phyloP scores from a whole-genome alignment of 148 eudicot genomes.

The Camellia lanceoleosa region DNA sequence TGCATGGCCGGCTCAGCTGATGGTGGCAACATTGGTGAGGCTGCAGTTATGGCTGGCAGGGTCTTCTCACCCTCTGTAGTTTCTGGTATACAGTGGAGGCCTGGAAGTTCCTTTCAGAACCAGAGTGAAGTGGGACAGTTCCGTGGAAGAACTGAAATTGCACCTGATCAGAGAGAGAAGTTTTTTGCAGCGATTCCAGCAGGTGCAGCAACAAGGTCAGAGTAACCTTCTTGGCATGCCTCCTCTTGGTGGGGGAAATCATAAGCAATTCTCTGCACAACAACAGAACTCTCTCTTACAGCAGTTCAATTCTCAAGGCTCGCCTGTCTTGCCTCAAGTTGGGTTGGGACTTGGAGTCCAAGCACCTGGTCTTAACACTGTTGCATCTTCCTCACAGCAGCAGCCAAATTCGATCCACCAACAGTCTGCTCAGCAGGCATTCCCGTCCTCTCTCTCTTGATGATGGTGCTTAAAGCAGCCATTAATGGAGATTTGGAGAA shows the following conservation, averaged over 20 bases:
- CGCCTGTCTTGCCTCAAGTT: slow-evolving; percentile 61
- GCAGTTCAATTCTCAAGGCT: slow-evolving; percentile 88
- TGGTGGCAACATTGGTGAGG: slow-evolving; percentile 45
- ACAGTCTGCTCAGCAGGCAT: slow-evolving; percentile 57
- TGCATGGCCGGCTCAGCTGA: slow-evolving; percentile 35
- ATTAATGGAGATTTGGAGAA: too few species aligned
- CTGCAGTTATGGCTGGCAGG: slow-evolving; percentile 58
- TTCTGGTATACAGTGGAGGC: slow-evolving; percentile 95
- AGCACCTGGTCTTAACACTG: slow-evolving; percentile 52
- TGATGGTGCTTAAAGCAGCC: too few species aligned
- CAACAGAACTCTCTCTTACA: slow-evolving; percentile 76
- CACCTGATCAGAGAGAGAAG: slow-evolving; percentile 96
- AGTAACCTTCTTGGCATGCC: slow-evolving; percentile 75
- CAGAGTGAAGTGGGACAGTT: slow-evolving; percentile 78
- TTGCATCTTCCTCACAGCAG: slow-evolving; percentile 60
- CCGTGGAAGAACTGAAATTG: slow-evolving; percentile 94
- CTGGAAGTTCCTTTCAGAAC: slow-evolving; percentile 85
- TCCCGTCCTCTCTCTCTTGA: too few species aligned
- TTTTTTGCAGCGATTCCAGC: slow-evolving; percentile 77
- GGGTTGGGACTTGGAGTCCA: slow-evolving; percentile 73
- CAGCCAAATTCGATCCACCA: slow-evolving; percentile 61
- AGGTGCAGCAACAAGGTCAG: slow-evolving; percentile 91
- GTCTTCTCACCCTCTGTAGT: slow-evolving; percentile 63
- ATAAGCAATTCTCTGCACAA: slow-evolving; percentile 76
- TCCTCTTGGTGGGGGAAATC: slow-evolving; percentile 66